Percentiles rank a stretch among this genome's conserved stretches.
Evolutionary conservation across 257 asterid species (phyloP).

Genomic region (Cruciata laevipes): DNA sequence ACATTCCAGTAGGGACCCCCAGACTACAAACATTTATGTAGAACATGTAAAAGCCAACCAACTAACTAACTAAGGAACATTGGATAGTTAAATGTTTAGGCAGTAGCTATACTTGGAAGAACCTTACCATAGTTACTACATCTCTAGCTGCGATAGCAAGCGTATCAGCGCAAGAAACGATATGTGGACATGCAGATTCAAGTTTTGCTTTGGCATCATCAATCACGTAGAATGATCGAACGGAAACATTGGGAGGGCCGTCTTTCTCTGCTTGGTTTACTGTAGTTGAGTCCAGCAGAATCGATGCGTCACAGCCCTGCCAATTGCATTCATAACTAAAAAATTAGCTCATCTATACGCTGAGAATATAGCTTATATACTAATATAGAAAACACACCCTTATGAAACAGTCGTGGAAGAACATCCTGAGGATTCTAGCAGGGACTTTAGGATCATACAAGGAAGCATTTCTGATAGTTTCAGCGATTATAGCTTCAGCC

Average conservation of each 20-base stretch:
- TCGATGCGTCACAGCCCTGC: constrained; percentile 88
- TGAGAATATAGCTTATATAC: neutral
- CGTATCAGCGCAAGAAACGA: constrained; percentile 75
- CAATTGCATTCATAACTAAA: neutral
- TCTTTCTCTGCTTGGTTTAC: constrained; percentile 70
- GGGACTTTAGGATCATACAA: constrained; percentile 50
- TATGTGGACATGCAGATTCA: constrained; percentile 53
- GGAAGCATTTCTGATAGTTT: constrained; percentile 43
- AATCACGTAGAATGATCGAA: constrained; percentile 60
- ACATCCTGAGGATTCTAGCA: constrained; percentile 69
- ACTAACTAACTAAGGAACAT: neutral
- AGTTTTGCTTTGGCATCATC: constrained; percentile 57
- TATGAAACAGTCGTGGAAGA: constrained; percentile 80
- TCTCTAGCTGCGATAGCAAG: constrained; percentile 69
- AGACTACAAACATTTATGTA: constrained; percentile 24
- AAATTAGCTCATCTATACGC: neutral
- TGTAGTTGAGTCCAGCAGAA: constrained; percentile 60
- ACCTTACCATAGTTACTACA: constrained; percentile 50
- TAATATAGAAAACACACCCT: constrained; percentile 28
- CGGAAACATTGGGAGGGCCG: constrained; percentile 63
- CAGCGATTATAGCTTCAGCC: constrained; percentile 45
- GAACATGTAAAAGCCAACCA: no score
- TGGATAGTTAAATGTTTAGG: neutral
- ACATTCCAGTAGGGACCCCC: constrained; percentile 72
- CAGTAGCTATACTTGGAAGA: neutral